Base-by-base conservation (phyloP, 768 basidiomycete species). In the Psilocybe cyanescens region DNA sequence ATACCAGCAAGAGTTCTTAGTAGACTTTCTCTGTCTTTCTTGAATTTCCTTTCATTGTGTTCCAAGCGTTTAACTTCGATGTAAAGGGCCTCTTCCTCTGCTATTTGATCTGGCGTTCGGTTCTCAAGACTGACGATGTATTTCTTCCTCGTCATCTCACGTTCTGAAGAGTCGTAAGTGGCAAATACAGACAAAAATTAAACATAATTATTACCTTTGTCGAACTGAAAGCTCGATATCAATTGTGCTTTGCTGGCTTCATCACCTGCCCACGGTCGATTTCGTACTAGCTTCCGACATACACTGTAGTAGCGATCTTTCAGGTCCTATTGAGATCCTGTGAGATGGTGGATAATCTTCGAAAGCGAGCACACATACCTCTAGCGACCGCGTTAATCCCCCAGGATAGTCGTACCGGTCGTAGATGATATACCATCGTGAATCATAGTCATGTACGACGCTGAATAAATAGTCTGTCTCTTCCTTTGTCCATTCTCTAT, bases 281-380 rank as follows among this genome's bases (percentile, higher is more conserved):
- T 92, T 47, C 94, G 84, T 35, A 98, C 82, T 35, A 99, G 83
- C 63, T 91, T 92, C 30, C 97, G 84, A 71, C 95, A 96, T 16
- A 96, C 89, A 53, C 90, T 88, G 73, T 91, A 98, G 70, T 99
- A 99, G 30, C 97, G 83, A 66, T 95, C 93, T 78, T 98, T 99
- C 66, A 99, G 75, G 63, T 97, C 96, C 94, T 95, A 67, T 6
- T 41, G 12, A 31, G 52, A 39, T 46, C 9, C 16, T n/a, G 46
- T 30, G 59, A 33, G 67, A 30, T 66, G 48, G 59, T 31, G 6
- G 17, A 28, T 4, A 33, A 29, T 8, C 45, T 45, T 31, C 31
- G 16, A 4, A 1, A 48, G 16, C 35, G 3, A 17, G 12, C 16
- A 6, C 2, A 70, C 79, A 58, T 61, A 92, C 95, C 81, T 96